Base-by-base conservation (phyloP, 257 asterid genomes). In the Nicotiana paniculata region DNA sequence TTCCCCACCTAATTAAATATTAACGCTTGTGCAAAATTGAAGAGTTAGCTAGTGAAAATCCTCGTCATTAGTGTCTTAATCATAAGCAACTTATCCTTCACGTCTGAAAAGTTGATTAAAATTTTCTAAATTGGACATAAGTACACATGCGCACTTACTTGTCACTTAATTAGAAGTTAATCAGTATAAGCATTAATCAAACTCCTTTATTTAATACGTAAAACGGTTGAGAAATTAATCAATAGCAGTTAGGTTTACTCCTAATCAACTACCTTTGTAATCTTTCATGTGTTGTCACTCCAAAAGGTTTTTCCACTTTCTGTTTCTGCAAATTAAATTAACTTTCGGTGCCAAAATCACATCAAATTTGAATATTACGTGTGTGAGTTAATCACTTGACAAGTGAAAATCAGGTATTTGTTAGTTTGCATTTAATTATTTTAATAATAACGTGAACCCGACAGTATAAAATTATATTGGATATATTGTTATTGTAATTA, bases 111-210 rank as follows among this genome's bases (percentile, higher is more conserved):
- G 24, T 68, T 32, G 70, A 85, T 78, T 59, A 58, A 53, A 62
- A 48, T 30, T 10, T 59, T 3, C 3, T 10, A 72, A 17, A 24
- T 51, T 21, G 24, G 24, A 70, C 69, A 46, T 62, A 17, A 48
- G 43, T 9, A 53, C 85, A 82, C 83, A 84, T 85, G 81, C 12
- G 53, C 37, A 10, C 77, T 69, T 32, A 68, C 53, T 72, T 85
- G 83, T 77, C 83, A 82, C 63, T 58, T 17, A 26, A 17, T 51
- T 78, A 77, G 13, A 51, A 26, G 82, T 57, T 74, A 7, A 39
- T 84, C 37, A 84, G 65, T 33, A 43, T 1, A 17, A 28, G 55
- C 46, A 11, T 63, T 64, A 58, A 68, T 63, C 35, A 51, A 66
- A 84, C 43, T 54, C 26, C 28, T 3, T 33, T 57, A 8, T 3